Conservation (phyloP, 495 filamentous ascomycete genomes). For the Aspergillus kassunensis region DNA sequence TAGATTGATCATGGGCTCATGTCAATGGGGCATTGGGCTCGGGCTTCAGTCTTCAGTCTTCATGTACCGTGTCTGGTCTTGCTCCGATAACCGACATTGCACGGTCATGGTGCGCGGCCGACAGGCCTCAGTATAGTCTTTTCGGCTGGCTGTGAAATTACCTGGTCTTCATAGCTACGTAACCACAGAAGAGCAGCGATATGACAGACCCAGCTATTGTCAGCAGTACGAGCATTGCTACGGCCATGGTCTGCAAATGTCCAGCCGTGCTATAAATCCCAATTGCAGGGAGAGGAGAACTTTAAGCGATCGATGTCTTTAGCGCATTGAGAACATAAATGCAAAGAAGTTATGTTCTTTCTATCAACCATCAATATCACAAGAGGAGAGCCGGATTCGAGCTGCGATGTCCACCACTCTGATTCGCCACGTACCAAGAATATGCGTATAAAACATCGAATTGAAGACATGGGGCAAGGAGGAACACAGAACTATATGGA, state of each 20-base stretch:
- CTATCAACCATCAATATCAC: slow-evolving; percentile 9
- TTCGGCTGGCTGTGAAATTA: background rate
- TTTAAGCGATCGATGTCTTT: background rate
- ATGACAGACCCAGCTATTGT: background rate
- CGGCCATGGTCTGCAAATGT: background rate
- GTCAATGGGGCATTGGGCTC: background rate
- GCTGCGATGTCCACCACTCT: background rate
- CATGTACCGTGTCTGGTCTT: background rate
- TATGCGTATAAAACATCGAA: slow-evolving; percentile 8
- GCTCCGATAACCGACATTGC: background rate
- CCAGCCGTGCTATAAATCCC: background rate
- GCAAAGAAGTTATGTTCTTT: slow-evolving; percentile 1
- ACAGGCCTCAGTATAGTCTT: background rate
- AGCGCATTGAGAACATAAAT: background rate
- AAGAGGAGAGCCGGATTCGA: slow-evolving; percentile 3
- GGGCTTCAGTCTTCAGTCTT: too few relatives aligned
- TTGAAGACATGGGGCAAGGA: slow-evolving; percentile 7
- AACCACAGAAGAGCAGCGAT: background rate
- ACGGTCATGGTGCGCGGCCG: background rate
- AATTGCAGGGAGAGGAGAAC: background rate
- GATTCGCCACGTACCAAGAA: slow-evolving; percentile 1
- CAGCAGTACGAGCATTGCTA: background rate
- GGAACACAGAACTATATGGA: slow-evolving; percentile 2
- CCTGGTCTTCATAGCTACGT: background rate
- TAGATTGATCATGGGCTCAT: too few relatives aligned